Percentiles rank a stretch among this genome's conserved stretches.
These are phyloP conservation scores for Monosporascus sp. DNA, from an alignment of 2,329 filamentous ascomycete genomes.

Conservation along the genomic window DNA sequence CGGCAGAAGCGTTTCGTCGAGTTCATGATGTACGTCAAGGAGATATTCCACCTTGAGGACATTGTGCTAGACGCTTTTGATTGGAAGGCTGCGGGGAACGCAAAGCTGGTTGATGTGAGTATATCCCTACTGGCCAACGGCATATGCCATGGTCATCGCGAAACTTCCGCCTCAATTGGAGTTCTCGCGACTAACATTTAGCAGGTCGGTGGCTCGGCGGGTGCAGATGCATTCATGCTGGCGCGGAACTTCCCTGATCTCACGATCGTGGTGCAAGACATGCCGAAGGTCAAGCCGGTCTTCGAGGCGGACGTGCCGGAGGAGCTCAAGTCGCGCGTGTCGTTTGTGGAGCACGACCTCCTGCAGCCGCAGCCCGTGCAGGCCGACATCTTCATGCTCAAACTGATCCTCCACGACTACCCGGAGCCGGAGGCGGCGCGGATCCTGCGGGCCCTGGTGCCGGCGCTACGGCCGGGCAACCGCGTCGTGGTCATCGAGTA, in stretches of 20 bases:
- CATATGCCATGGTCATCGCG: neutral
- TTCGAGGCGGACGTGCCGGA: slow-evolving; percentile 30
- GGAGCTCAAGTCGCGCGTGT: slow-evolving; percentile 27
- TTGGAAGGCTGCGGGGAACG: slow-evolving; percentile 30
- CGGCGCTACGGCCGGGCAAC: slow-evolving; percentile 39
- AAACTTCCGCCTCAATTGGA: neutral
- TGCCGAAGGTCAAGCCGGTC: slow-evolving; percentile 29
- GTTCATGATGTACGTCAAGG: slow-evolving; percentile 35
- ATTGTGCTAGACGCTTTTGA: slow-evolving; percentile 28
- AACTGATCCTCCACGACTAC: slow-evolving; percentile 52
- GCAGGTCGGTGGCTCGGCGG: slow-evolving; percentile 37
- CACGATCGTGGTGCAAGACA: slow-evolving; percentile 39
- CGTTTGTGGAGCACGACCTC: slow-evolving; percentile 32
- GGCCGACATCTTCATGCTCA: slow-evolving; percentile 47
- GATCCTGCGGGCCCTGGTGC: slow-evolving; percentile 36
- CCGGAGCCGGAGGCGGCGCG: slow-evolving; percentile 36
- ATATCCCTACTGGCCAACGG: neutral
- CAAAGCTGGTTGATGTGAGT: slow-evolving; percentile 36
- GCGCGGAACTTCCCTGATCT: slow-evolving; percentile 36
- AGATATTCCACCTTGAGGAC: slow-evolving; percentile 32
- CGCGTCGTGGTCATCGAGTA: slow-evolving; percentile 33
- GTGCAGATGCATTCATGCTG: slow-evolving; percentile 35
- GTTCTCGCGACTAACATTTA: slow-evolving; percentile 2
- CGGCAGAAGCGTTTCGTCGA: slow-evolving; percentile 32
- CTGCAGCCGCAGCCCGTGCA: slow-evolving; percentile 31